phyloP scores from a whole-genome alignment of 495 filamentous ascomycete species.

The Penicillium bialowiezense region DNA sequence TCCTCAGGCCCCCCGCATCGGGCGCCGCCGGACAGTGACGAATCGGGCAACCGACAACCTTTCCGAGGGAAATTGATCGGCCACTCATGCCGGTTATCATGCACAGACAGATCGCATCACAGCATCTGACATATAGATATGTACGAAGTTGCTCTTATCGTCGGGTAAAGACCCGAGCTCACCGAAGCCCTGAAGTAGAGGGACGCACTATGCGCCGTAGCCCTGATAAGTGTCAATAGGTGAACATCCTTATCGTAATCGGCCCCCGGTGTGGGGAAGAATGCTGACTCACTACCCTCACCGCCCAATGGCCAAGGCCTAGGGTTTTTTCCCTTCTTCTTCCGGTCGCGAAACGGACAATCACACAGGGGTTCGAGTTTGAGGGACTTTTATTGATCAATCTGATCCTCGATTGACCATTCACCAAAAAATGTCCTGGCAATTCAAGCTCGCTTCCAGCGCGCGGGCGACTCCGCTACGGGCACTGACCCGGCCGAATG shows the following conservation, averaged over 20 bases:
- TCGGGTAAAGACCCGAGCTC: not conserved
- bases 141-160: not conserved
- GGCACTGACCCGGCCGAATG: conserved; percentile 33
- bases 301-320: conserved; percentile 17
- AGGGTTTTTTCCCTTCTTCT: conserved; percentile 13
- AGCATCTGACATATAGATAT: not conserved
- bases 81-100: not conserved
- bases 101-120: not conserved
- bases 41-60: conserved; percentile 13
- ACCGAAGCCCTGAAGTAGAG: not conserved
- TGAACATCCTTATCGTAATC: conserved; percentile 7
- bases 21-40: conserved; percentile 3
- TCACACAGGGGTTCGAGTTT: not conserved
- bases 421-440: conserved; percentile 31
- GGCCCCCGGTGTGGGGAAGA: conserved; percentile 10
- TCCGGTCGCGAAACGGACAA: not conserved
- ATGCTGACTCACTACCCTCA: conserved; percentile 25
- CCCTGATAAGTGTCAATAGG: conserved; percentile 2
- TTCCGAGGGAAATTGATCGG: conserved; percentile 19
- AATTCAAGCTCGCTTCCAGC: conserved; percentile 33
- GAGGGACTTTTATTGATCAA: conserved; percentile 5
- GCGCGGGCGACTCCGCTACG: conserved; percentile 37
- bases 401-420: not conserved
- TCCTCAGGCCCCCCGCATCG: not conserved
- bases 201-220: not conserved